A percentile compares a stretch with the other conserved stretches of the same genome.
These are phyloP conservation scores for Talaromyces sp. DNA, from an alignment of 2,329 filamentous ascomycete species.

Conservation along the genomic window DNA sequence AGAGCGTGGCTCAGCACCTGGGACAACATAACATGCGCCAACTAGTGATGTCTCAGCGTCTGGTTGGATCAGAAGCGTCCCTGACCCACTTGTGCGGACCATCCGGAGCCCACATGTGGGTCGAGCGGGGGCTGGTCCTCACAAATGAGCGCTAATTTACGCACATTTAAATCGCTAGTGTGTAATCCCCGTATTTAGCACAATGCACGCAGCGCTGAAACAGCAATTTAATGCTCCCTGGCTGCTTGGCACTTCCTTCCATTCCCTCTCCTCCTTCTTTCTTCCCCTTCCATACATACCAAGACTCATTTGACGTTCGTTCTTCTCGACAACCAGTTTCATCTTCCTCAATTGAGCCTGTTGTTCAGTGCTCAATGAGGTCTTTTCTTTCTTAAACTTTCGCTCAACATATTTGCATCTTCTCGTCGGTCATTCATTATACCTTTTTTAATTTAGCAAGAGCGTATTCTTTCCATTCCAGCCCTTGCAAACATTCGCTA, in stretches of 20 bases:
- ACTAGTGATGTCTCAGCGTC: not conserved
- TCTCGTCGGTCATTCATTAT: constrained; percentile 10
- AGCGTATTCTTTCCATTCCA: not conserved
- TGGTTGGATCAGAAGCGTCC: not conserved
- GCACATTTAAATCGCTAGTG: not conserved
- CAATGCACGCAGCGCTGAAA: not conserved
- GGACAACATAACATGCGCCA: not conserved
- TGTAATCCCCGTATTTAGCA: constrained; percentile 1
- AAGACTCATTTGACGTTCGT: constrained; percentile 16
- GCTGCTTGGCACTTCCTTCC: constrained; percentile 3
- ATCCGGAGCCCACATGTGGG: not conserved
- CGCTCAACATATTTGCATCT: constrained; percentile 8
- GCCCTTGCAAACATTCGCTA: constrained; percentile 17
- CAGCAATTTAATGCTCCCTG: not conserved
- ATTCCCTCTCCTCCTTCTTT: not conserved
- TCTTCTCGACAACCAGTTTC: constrained; percentile 1
- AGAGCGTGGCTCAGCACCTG: constrained; percentile 5
- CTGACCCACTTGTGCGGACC: not conserved
- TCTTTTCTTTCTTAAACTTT: constrained; percentile 18
- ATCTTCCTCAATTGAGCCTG: constrained; percentile 2
- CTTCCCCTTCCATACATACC: constrained; percentile 14
- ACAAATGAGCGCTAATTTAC: not conserved
- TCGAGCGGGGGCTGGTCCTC: not conserved
- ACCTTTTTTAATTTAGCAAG: constrained; percentile 1
- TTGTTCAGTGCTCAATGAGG: not conserved